Percentiles rank a stretch among this genome's conserved stretches.
Conservation (phyloP, 371 early-diverging fungal genomes). For the Rhizopus sp. region DNA sequence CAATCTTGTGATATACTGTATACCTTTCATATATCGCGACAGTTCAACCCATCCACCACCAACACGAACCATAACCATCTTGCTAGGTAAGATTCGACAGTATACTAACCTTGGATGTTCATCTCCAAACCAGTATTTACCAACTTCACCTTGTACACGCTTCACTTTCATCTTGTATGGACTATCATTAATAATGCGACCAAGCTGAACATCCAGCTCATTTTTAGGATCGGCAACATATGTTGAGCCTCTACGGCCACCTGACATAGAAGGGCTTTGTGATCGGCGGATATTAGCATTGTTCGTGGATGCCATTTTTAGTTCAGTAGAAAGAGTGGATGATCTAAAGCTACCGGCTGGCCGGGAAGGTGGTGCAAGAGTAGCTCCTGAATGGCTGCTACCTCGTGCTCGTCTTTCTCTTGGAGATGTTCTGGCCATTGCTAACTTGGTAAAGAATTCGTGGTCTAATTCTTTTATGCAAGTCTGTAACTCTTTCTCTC, state of each 20-base stretch:
- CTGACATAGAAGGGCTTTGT: constrained; percentile 10
- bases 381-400: neutral
- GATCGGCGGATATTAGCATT: constrained; percentile 8
- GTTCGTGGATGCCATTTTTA: constrained; percentile 19
- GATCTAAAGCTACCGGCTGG: constrained; percentile 20
- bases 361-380: constrained; percentile 9
- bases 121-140: constrained; percentile 79
- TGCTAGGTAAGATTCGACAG: constrained; percentile 64
- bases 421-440: constrained; percentile 36
- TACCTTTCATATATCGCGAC: constrained; percentile 46
- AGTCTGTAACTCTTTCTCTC: constrained; percentile 42
- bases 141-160: constrained; percentile 53
- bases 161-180: constrained; percentile 43
- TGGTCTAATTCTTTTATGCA: constrained; percentile 47
- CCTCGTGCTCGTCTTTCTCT: constrained; percentile 14
- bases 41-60: constrained; percentile 82
- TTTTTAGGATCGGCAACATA: constrained; percentile 52
- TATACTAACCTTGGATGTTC: constrained; percentile 59
- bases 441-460: constrained; percentile 50
- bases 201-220: constrained; percentile 50
- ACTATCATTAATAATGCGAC: constrained; percentile 64
- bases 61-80: constrained; percentile 81
- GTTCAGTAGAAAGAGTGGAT: constrained; percentile 28
- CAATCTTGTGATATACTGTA: neutral
- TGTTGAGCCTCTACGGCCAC: neutral